Base-by-base conservation (phyloP, 2,329 filamentous ascomycete species). In the Dactylellina sp. region DNA sequence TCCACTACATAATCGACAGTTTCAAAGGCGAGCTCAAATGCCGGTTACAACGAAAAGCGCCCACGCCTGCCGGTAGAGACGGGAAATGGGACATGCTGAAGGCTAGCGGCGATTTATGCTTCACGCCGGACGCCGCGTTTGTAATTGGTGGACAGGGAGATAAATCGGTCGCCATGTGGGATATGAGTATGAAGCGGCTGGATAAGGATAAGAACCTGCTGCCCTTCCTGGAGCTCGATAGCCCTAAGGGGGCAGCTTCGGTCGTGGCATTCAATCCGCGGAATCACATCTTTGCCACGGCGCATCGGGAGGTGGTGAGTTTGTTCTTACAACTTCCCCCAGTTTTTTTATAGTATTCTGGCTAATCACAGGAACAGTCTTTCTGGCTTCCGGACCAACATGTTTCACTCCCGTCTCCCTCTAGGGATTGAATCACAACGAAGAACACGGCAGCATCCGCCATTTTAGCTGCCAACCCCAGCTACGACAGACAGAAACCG, bases 1-100 rank as follows among this genome's bases (percentile, higher is more conserved):
- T 93, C 0, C 95, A 99, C 81, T 96, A 95, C 79, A 83, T 99
- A 1, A 84, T 99, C n/a, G 95, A 99, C 80, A 91, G 94, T 0
- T 98, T 97, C 80, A 89, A 92, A 44, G 95, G 94, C 40, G 86
- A 85, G 5, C 81, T 98, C 20, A 91, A 89, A 79, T 89, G 91
- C 7, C 84, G 0, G 78, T 55, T 82, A 81, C 40, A 81, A 80
- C 35, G 80, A 68, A 46, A 79, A 82, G 32, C 82, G 81, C 25
- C 88, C 87, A 80, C 87, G 20, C 75, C 77, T 2, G 81, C 82
- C 22, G 76, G 77, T n/a, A 76, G 76, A 20, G 53, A 71, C 11
- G 75, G 70, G 24, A 75, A 66, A 62, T 79, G 77, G 76, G 57
- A 80, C 35, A 82, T 81, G 6, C 77, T 85, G 16, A 87, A 88